Conservation (phyloP, 192 early-diverging fungal species). For the Gamsiella multidivaricata region DNA sequence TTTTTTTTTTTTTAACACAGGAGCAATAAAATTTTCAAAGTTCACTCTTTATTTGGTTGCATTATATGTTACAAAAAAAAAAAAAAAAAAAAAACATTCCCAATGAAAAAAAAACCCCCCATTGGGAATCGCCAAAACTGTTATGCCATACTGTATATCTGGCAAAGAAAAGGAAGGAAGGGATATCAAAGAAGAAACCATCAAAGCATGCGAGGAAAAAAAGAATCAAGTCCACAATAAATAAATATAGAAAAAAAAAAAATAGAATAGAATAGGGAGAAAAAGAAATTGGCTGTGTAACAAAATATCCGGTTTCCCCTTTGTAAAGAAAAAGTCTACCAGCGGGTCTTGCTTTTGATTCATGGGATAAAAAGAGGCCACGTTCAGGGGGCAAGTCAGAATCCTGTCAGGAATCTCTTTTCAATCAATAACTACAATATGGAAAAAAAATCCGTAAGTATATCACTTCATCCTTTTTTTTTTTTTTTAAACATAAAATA, state of each 20-base stretch:
- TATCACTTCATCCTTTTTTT: not conserved
- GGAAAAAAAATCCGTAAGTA: not conserved
- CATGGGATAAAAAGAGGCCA: constrained; percentile 18
- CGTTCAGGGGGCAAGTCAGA: constrained; percentile 32
- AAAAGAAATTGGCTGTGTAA: not conserved
- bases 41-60: too few species aligned
- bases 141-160: too few species aligned
- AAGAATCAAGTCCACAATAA: too few species aligned
- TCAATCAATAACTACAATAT: constrained; percentile 13
- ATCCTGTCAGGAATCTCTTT: constrained; percentile 28
- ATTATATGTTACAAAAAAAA: too few species aligned
- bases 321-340: too few species aligned
- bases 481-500: not conserved
- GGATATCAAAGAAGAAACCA: too few species aligned
- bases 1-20: not conserved
- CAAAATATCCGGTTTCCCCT: not conserved
- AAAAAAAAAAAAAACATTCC: not conserved
- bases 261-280: not conserved
- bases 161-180: too few species aligned
- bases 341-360: too few species aligned
- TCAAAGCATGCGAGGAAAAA: too few species aligned
- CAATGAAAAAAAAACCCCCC: too few species aligned
- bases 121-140: too few species aligned
- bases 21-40: too few species aligned
- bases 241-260: not conserved